Evolutionary conservation across 176 grass and related monocot genomes (phyloP).

Genomic region (sorghum (Sorghum bicolor)): DNA sequence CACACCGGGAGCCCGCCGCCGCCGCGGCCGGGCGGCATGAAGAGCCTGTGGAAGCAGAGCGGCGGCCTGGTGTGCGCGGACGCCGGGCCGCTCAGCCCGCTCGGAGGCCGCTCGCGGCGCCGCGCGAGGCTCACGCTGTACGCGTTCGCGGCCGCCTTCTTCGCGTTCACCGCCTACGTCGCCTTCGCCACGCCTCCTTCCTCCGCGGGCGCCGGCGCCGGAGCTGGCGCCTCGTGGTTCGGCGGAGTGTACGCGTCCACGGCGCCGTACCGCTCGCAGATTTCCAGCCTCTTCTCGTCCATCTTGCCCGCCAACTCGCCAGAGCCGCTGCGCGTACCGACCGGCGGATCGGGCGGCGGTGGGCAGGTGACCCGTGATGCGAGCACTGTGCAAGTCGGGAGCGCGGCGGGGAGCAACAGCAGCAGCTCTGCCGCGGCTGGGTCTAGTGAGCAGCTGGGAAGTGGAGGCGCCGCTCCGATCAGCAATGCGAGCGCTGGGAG

Average conservation of each 20-base stretch:
- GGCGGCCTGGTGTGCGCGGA: constrained; percentile 36
- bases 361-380: constrained; percentile 6
- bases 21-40: constrained; percentile 21
- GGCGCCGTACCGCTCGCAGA: constrained; percentile 66
- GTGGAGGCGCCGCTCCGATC: constrained; percentile 17
- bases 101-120: constrained; percentile 16
- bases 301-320: constrained; percentile 51
- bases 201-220: neutral
- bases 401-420: neutral
- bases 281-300: constrained; percentile 64
- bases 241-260: constrained; percentile 66
- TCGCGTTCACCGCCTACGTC: constrained; percentile 64
- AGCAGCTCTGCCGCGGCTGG: neutral
- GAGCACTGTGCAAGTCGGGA: neutral
- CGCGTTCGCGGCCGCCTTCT: constrained; percentile 54
- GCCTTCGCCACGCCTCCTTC: constrained; percentile 34
- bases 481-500: constrained; percentile 20
- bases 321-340: neutral
- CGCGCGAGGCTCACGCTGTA: constrained; percentile 56
- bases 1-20: neutral
- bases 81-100: constrained; percentile 4
- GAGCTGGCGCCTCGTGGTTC: constrained; percentile 60
- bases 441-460: constrained; percentile 21
- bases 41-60: constrained; percentile 51
- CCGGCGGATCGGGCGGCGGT: constrained; percentile 26